phyloP scores from a whole-genome alignment of 2,329 filamentous ascomycete species.

The Exophiala phaeomuriformis region DNA sequence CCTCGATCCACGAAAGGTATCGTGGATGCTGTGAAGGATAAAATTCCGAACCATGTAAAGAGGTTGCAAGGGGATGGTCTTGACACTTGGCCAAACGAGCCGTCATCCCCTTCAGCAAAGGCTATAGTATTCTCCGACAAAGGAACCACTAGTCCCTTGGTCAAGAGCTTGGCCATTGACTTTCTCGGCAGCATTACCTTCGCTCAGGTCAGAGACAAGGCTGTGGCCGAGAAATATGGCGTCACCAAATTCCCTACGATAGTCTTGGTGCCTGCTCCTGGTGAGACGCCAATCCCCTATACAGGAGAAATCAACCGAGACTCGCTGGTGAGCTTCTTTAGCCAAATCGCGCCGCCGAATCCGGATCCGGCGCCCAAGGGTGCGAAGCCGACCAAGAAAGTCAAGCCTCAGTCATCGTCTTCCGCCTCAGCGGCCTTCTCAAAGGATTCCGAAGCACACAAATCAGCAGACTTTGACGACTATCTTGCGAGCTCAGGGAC shows the following conservation, averaged over 20 bases:
- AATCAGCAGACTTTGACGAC: constrained; percentile 43
- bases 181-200: constrained; percentile 73
- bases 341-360: constrained; percentile 70
- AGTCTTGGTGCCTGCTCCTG: constrained; percentile 66
- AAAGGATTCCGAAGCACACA: constrained; percentile 46
- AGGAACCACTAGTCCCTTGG: constrained; percentile 71
- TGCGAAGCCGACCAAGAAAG: constrained; percentile 29
- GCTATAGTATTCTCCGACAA: constrained; percentile 92
- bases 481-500: constrained; percentile 44
- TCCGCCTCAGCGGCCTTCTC: constrained; percentile 45
- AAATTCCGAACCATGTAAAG: constrained; percentile 88
- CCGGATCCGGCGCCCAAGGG: constrained; percentile 57
- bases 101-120: constrained; percentile 62
- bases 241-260: constrained; percentile 73
- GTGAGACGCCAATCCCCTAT: constrained; percentile 63
- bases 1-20: constrained; percentile 77
- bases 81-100: constrained; percentile 62
- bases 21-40: constrained; percentile 72
- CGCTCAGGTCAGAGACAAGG: constrained; percentile 77
- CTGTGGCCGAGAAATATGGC: constrained; percentile 64
- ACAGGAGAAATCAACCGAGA: constrained; percentile 80
- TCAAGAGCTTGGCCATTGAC: constrained; percentile 82
- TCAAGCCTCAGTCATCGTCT: constrained; percentile 37
- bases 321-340: constrained; percentile 72
- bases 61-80: constrained; percentile 71